Evolutionary conservation across 164 flowering plant species (phyloP), one percentile per base, ranked within the genome.

Genomic region (Vitis vinifera): DNA sequence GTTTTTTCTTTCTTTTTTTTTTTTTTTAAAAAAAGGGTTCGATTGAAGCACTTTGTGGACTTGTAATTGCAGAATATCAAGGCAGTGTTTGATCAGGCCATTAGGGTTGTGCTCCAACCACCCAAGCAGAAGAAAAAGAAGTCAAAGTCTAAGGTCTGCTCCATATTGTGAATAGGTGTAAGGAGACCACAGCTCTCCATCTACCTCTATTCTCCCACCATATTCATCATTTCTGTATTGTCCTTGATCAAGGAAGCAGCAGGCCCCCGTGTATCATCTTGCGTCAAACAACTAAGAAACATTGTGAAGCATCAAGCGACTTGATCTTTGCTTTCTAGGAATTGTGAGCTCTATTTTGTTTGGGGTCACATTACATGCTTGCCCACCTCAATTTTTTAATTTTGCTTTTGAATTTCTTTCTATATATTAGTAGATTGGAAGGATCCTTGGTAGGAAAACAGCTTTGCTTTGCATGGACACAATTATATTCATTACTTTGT

Each of bases 61-160:
- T 73, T 64, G 51, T 61, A 31, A 63, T 12, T 75, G 80, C 85
- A 85, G 91, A 87, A 87, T 65, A 87, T 87, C 74, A 87, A 88
- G 74, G 82, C 69, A 68, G 90, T 86, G 2, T 88, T 88, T 63
- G 92, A 86, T 72, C 85, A 82, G 44, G 92, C 92, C 63, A 88
- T 88, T 49, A 83, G 80, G 75, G 92, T 88, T 55, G 90, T 88
- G 50, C 92, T 88, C 65, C 92, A 88, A 72, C 90, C 92, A 16
- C 92, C 92, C 8, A 88, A 85, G 77, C 75, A 77, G 68, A 85
- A 86, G 86, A 90, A 87, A 75, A 87, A 89, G 85, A 90, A 85
- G 79, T 76, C 74, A 85, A 85, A 79, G 83, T 79, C 17, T 86
- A 86, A 83, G 79, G 87, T 78, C 53, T 85, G 91, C 80, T 86